These are phyloP conservation scores for Saccharomycopsis capsularis DNA, from an alignment of 805 yeast genomes.

Conservation along the genomic window DNA sequence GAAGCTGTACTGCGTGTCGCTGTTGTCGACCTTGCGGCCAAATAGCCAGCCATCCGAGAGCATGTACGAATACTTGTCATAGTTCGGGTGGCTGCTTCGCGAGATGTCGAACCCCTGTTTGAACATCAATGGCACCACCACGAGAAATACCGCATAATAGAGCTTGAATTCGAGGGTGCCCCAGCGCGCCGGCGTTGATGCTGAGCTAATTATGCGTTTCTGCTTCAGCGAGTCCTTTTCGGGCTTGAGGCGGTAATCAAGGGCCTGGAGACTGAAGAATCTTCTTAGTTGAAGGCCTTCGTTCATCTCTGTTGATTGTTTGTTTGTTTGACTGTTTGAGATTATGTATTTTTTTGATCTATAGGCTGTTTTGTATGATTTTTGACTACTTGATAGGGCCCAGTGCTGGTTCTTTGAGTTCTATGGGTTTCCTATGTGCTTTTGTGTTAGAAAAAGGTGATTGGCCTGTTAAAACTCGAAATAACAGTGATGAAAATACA, in stretches of 20 bases:
- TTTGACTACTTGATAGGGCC: no score
- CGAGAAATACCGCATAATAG: constrained; percentile 53
- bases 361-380: no score
- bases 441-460: no score
- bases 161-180: constrained; percentile 63
- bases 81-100: constrained; percentile 67
- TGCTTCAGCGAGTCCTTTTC: constrained; percentile 5
- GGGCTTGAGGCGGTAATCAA: constrained; percentile 16
- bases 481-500: no score
- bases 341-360: no score
- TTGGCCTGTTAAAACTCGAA: no score
- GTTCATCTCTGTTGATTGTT: no score
- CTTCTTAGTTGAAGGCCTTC: no score
- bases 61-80: constrained; percentile 49
- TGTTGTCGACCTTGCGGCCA: constrained; percentile 86
- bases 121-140: constrained; percentile 78
- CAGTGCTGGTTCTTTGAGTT: no score
- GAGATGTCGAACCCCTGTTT: constrained; percentile 78
- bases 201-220: constrained; percentile 3
- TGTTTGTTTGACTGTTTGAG: no score
- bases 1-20: constrained; percentile 83
- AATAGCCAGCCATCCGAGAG: constrained; percentile 82
- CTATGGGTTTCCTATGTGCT: no score
- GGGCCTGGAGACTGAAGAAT: constrained; percentile 6
- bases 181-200: constrained; percentile 52